Conservation (phyloP, 352 stramenopile species). For the Pythium insidiosum region DNA sequence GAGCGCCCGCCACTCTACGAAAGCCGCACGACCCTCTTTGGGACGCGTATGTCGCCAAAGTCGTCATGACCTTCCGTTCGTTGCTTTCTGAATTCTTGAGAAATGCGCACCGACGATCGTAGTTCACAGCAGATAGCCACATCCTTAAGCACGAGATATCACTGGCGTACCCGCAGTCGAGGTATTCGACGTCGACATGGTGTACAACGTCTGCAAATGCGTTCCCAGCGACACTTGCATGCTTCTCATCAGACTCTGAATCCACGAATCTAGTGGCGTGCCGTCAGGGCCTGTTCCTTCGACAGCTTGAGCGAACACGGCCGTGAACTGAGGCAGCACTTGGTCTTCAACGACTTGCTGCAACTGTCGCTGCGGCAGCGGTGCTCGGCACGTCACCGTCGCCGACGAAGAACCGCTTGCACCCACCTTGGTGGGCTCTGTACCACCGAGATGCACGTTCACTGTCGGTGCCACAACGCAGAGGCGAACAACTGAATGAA, state of each 20-base stretch:
- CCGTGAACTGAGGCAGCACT: constrained; percentile 50
- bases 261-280: constrained; percentile 35
- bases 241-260: constrained; percentile 49
- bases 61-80: no score
- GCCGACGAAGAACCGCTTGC: no score
- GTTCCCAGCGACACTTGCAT: constrained; percentile 65
- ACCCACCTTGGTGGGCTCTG: constrained; percentile 4
- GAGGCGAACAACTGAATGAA: constrained; percentile 47
- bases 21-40: no score
- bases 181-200: no score
- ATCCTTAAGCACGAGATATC: no score
- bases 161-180: no score
- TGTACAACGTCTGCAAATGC: constrained; percentile 30
- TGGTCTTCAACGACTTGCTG: constrained; percentile 51
- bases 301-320: constrained; percentile 36
- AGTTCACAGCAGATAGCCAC: no score
- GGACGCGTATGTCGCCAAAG: no score
- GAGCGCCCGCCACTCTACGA: no score
- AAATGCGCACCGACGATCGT: no score
- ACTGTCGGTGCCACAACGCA: constrained; percentile 79
- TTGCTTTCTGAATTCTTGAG: no score
- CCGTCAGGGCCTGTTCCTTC: constrained; percentile 13
- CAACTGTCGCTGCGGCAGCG: constrained; percentile 30
- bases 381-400: constrained; percentile 18
- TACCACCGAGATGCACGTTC: constrained; percentile 55